phyloP scores from a whole-genome alignment of 306 rosid genomes.

The Cotoneaster glaucophyllus region DNA sequence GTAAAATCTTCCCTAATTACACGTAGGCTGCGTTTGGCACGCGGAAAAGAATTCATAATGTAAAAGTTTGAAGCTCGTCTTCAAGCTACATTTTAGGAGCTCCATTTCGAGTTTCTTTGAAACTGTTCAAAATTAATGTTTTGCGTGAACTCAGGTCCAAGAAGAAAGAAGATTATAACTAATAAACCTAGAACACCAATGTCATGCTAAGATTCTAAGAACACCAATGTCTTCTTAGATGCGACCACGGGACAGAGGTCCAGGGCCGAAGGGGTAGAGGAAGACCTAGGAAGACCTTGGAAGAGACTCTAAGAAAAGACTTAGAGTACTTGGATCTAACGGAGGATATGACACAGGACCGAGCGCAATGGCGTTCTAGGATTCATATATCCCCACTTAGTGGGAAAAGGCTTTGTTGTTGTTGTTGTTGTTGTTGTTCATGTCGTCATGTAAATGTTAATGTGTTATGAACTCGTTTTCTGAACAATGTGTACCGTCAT shows the following conservation, averaged over 20 bases:
- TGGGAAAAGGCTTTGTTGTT: too few species aligned
- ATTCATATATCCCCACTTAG: too few species aligned
- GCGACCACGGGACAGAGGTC: too few species aligned
- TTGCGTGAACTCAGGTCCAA: neutral
- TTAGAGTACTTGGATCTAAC: too few species aligned
- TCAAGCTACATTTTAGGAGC: neutral
- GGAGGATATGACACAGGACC: too few species aligned
- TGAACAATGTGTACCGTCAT: constrained; percentile 14
- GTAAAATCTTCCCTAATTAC: neutral
- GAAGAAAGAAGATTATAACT: neutral
- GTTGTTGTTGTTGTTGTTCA: too few species aligned
- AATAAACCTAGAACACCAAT: neutral
- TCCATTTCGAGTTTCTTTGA: neutral
- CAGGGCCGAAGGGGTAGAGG: too few species aligned
- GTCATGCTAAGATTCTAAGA: neutral
- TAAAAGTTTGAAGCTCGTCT: neutral
- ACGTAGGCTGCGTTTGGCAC: too few species aligned
- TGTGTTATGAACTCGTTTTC: constrained; percentile 6
- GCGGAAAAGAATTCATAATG: neutral
- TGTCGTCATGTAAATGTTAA: neutral
- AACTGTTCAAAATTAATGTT: neutral
- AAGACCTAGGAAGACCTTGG: too few species aligned
- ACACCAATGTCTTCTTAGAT: too few species aligned
- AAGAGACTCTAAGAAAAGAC: too few species aligned
- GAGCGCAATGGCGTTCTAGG: too few species aligned